Base-by-base conservation (phyloP, 1,284 basidiomycete species). In the Schizopora paradoxa region DNA sequence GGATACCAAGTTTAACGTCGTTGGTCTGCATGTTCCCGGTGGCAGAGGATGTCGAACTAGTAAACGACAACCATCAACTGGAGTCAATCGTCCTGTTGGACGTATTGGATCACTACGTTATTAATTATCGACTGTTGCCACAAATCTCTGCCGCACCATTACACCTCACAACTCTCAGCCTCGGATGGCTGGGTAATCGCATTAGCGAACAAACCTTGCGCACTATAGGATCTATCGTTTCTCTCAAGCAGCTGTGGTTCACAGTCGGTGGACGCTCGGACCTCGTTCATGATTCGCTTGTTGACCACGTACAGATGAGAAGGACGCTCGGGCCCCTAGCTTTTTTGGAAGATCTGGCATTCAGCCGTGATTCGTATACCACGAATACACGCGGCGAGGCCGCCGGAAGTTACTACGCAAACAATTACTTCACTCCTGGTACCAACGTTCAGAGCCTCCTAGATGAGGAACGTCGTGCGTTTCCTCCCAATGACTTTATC, bases 321-420 rank as follows among this genome's bases (percentile, higher is more conserved):
- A 4, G 41, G 19, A 5, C 28, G 33, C 7, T 21, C 23, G 8
- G 21, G 33, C 2, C 31, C 36, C 21, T 22, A 19, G 31, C 16
- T 16, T 14, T 25, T 43, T 6, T 8, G 31, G n/a, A n/a, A 13
- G 28, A 33, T 13, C 29, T 43, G n/a, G 41, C 41, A 5, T 43
- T 43, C 41, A 43, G 16, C 29, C 33, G 41, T 25, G 41, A 43
- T 5, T 43, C 41, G 21, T 43, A 43, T 23, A 29, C 33, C 23
- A 22, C 18, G 23, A 33, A 43, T n/a, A 4, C 8, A 2, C 36
- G 16, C 25, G 10, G 27, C 23, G n/a, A 14, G 22, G 31, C n/a
- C 25, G 31, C n/a, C 25, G n/a, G 6, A 14, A 27, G n/a, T 27
- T 41, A 41, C 18, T 41, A 41, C 14, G n/a, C 25, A 27, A n/a